Evolutionary conservation across 2,329 filamentous ascomycete genomes (phyloP).

Genomic region (Colletotrichum melonis): DNA sequence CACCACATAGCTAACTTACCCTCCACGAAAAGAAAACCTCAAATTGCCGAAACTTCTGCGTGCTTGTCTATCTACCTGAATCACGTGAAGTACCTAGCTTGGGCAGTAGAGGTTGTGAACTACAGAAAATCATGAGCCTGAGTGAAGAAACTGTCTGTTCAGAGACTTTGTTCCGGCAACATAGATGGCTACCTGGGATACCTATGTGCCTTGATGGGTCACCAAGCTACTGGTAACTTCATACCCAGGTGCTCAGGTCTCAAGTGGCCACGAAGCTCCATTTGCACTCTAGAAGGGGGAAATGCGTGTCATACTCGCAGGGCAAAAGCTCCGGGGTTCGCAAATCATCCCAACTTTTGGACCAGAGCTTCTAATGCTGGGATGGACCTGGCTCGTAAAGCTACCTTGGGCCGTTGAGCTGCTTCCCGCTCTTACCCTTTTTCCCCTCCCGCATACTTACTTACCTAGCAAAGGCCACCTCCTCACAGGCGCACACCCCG

Average conservation of each 20-base stretch:
- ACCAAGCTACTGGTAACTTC: no score
- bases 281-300: background rate
- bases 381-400: background rate
- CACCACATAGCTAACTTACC: slow-evolving; percentile 2
- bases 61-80: background rate
- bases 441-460: background rate
- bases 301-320: background rate
- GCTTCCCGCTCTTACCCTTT: background rate
- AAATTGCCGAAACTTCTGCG: slow-evolving; percentile 1
- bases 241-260: background rate
- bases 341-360: background rate
- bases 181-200: no score
- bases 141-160: no score
- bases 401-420: background rate
- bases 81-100: background rate
- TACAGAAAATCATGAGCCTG: no score
- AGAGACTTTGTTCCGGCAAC: no score
- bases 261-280: background rate
- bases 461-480: background rate
- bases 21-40: background rate
- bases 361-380: background rate
- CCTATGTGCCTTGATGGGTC: no score
- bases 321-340: background rate
- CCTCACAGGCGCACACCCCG: background rate
- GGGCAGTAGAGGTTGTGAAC: no score